Evolutionary conservation across 1,284 basidiomycete genomes (phyloP).

Genomic region (Heterobasidion occidentale): DNA sequence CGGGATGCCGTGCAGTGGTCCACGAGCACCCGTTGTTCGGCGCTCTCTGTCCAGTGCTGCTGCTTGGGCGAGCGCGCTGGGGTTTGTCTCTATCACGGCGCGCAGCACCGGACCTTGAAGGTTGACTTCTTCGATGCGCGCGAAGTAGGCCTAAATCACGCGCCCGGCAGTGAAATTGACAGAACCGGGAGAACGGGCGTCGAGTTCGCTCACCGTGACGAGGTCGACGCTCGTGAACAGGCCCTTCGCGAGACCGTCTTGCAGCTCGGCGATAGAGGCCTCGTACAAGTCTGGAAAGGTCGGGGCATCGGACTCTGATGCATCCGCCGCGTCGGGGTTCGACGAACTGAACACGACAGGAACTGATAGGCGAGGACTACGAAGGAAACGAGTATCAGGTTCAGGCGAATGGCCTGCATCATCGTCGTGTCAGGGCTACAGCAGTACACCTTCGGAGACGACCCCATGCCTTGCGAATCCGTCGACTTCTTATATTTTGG

Average conservation of each 20-base stretch:
- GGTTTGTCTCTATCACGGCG: slow-evolving; percentile 60
- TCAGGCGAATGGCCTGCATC: not conserved
- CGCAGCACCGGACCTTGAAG: slow-evolving; percentile 48
- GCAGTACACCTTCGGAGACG: not conserved
- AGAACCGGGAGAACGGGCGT: not conserved
- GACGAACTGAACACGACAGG: too few relatives aligned
- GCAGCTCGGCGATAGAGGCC: slow-evolving; percentile 31
- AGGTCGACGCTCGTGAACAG: slow-evolving; percentile 34
- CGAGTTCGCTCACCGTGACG: slow-evolving; percentile 23
- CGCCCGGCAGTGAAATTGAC: not conserved
- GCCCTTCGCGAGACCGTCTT: slow-evolving; percentile 25
- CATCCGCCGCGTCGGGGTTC: too few relatives aligned
- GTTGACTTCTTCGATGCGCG: slow-evolving; percentile 67
- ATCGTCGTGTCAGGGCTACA: not conserved
- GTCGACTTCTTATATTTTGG: not conserved
- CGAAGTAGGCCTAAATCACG: slow-evolving; percentile 52
- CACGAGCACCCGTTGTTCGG: slow-evolving; percentile 33
- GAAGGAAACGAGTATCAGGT: not conserved
- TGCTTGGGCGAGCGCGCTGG: slow-evolving; percentile 46
- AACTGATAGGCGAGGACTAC: not conserved
- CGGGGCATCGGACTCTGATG: not conserved
- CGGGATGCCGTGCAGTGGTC: slow-evolving; percentile 62
- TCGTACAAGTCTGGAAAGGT: slow-evolving; percentile 29
- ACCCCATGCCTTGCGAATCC: not conserved
- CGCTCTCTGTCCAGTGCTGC: slow-evolving; percentile 48